Evolutionary conservation across 352 stramenopile species (phyloP).

Genomic region (Blastocystis sp.): DNA sequence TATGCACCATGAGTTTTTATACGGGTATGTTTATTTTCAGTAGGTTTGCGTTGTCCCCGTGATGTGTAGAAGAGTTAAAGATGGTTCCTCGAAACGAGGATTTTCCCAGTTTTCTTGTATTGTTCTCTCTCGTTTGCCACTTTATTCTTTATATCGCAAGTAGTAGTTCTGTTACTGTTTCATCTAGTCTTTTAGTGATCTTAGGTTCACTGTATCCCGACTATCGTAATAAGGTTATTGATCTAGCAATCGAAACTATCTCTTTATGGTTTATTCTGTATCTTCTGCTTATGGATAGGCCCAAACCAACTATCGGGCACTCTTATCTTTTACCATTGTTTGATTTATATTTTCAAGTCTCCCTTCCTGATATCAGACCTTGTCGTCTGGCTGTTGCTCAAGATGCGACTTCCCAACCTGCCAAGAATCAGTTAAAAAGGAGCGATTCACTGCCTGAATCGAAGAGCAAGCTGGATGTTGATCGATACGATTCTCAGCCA

Average conservation of each 20-base stretch:
- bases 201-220: not conserved
- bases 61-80: not conserved
- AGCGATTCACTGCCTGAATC: not conserved
- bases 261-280: not conserved
- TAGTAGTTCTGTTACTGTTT: not conserved
- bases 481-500: not conserved
- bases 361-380: not conserved
- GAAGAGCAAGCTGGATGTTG: too few species aligned
- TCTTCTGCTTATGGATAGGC: not conserved
- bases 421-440: not conserved
- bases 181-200: not conserved
- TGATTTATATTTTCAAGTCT: too few species aligned
- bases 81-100: not conserved
- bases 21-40: constrained; percentile 9
- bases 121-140: not conserved
- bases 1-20: not conserved
- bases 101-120: not conserved
- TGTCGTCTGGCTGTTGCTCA: not conserved
- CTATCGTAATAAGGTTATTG: not conserved
- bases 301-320: not conserved
- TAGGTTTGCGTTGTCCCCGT: not conserved
- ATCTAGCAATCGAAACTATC: not conserved
- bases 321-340: not conserved
- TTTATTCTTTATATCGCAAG: constrained; percentile 23
- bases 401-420: not conserved